Conservation (phyloP, 768 basidiomycete species). For the Lyophyllum shimeji region DNA sequence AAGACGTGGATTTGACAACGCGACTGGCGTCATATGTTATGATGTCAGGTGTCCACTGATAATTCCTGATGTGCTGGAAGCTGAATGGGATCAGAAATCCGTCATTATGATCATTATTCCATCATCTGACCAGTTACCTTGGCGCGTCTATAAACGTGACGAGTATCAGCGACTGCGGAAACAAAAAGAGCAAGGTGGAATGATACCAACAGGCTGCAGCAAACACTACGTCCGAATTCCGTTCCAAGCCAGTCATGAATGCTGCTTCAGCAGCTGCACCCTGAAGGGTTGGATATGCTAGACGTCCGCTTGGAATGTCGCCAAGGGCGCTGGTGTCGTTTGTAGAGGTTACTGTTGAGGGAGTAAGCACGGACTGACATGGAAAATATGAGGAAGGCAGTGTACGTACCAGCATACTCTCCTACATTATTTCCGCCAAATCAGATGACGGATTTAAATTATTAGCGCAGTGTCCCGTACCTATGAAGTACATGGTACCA, state of each 20-base stretch:
- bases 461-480: constrained; percentile 16
- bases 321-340: constrained; percentile 29
- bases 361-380: constrained; percentile 15
- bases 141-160: constrained; percentile 23
- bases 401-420: constrained; percentile 51
- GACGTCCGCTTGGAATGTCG: constrained; percentile 23
- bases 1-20: constrained; percentile 34
- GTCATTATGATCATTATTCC: neutral
- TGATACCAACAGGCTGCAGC: constrained; percentile 40
- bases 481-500: constrained; percentile 54
- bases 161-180: neutral
- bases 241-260: constrained; percentile 61
- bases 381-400: constrained; percentile 25
- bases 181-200: neutral
- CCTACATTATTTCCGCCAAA: constrained; percentile 12
- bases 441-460: neutral
- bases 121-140: constrained; percentile 14
- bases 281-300: constrained; percentile 31
- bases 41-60: constrained; percentile 40
- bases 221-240: constrained; percentile 60
- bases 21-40: constrained; percentile 35
- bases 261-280: constrained; percentile 54
- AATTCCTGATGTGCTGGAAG: constrained; percentile 33
- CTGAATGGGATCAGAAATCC: constrained; percentile 10
- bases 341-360: constrained; percentile 27